These are phyloP conservation scores for Euphrasia confusa DNA, from an alignment of 257 asterid genomes.

Conservation along the genomic window DNA sequence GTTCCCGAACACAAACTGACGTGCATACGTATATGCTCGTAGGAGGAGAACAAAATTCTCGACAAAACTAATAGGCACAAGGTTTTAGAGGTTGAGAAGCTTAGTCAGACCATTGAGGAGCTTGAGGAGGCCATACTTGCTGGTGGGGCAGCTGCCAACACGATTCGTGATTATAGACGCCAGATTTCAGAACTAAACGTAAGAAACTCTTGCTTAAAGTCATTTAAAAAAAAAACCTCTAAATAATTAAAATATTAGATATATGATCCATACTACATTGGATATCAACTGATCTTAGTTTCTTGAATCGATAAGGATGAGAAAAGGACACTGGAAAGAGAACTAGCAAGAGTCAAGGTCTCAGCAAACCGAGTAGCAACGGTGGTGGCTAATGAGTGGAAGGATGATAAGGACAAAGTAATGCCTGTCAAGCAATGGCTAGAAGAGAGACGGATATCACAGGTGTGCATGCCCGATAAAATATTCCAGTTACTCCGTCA, in stretches of 20 bases:
- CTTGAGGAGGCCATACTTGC: constrained; percentile 89
- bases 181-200: constrained; percentile 68
- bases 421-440: constrained; percentile 98
- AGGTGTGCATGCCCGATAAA: constrained; percentile 33
- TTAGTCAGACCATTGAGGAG: constrained; percentile 65
- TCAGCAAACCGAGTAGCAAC: constrained; percentile 77
- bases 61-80: constrained; percentile 74
- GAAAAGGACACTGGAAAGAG: constrained; percentile 81
- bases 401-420: constrained; percentile 78
- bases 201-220: background rate
- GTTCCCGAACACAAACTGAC: constrained; percentile 11
- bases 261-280: background rate
- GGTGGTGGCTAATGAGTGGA: constrained; percentile 92
- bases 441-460: constrained; percentile 78
- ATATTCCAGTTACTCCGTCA: background rate
- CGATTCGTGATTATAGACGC: constrained; percentile 60
- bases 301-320: constrained; percentile 52
- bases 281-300: constrained; percentile 14
- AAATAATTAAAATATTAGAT: background rate
- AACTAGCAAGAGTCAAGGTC: constrained; percentile 77
- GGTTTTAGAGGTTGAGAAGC: constrained; percentile 75
- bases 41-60: constrained; percentile 83
- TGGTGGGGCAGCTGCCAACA: constrained; percentile 77
- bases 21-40: constrained; percentile 10
- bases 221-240: background rate